phyloP scores from a whole-genome alignment of 345 rosid species.

The Salix dunnii region DNA sequence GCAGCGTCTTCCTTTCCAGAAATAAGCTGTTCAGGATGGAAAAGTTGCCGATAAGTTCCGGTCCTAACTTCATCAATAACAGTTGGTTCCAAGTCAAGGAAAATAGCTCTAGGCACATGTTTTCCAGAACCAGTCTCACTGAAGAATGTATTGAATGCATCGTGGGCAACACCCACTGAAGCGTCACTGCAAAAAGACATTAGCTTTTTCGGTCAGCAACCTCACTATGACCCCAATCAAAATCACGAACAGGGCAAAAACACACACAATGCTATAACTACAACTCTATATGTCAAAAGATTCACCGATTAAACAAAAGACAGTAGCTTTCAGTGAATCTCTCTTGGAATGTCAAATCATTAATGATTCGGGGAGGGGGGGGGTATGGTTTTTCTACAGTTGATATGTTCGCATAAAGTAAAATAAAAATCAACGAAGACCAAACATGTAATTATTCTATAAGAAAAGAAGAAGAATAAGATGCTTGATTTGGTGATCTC shows the following conservation, averaged over 20 bases:
- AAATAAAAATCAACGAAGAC: neutral
- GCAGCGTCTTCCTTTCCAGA: conserved; percentile 45
- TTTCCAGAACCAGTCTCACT: conserved; percentile 39
- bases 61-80: conserved; percentile 38
- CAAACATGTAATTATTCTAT: neutral
- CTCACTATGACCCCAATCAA: neutral
- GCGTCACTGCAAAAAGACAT: conserved; percentile 24
- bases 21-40: conserved; percentile 39
- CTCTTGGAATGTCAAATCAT: neutral
- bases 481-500: neutral
- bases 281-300: neutral
- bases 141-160: conserved; percentile 42
- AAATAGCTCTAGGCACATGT: conserved; percentile 38
- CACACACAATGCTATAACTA: neutral
- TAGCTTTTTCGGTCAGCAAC: neutral
- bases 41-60: conserved; percentile 30
- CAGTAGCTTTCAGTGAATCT: neutral
- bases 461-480: neutral
- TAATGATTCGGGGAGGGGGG: no score
- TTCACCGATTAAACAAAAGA: neutral
- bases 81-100: conserved; percentile 35
- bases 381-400: neutral
- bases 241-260: neutral
- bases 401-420: neutral
- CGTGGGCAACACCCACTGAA: conserved; percentile 24